Base-by-base conservation (phyloP, 768 basidiomycete genomes). In the Cyathus striatus region DNA sequence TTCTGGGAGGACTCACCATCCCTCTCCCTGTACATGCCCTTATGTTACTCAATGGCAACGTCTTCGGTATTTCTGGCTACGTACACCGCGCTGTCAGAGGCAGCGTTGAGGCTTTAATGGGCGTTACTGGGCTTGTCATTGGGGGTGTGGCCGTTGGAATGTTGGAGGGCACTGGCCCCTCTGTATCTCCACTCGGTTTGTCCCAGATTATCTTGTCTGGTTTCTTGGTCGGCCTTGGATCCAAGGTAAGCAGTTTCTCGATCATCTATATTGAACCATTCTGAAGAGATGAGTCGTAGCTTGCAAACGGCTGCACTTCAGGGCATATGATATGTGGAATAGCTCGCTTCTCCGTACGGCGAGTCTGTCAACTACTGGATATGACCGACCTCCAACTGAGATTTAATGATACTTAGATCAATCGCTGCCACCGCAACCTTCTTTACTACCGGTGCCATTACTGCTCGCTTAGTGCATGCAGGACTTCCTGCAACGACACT, bases 281-380 rank as follows among this genome's bases (percentile, higher is more conserved):
- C 37, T 18, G 38, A 23, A 40, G 35, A 12, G 35, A 16, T 36
- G 23, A 26, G 36, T 17, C 32, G 17, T 43, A 80, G 80, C 55
- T 82, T 41, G 65, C 73, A 13, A 79, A 78, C 44, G 81, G 81
- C 18, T 83, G 81, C 54, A 82, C 81, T 9, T 83, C 81, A 14
- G 81, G 80, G 79, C 81, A 83, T 62, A 82, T 83, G 81, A 66
- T 83, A 42, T 70, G 69, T 45, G 81, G 81, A 23, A 41, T 81
- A 32, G 75, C 80, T 27, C 71, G 76, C 22, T 63, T 79, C 45
- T 82, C 81, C 32, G 24, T 57, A 40, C 69, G 81, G 81, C 78
- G 52, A 14, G 6, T 37, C 3, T 14, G 2, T 3, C 27, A 9
- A 30, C n/a, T 30, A 9, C 9, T 30, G n/a, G 27, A 37, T 66